Evolutionary conservation across 176 grass and related monocot species (phyloP).

Genomic region (Urochloa ruziziensis): DNA sequence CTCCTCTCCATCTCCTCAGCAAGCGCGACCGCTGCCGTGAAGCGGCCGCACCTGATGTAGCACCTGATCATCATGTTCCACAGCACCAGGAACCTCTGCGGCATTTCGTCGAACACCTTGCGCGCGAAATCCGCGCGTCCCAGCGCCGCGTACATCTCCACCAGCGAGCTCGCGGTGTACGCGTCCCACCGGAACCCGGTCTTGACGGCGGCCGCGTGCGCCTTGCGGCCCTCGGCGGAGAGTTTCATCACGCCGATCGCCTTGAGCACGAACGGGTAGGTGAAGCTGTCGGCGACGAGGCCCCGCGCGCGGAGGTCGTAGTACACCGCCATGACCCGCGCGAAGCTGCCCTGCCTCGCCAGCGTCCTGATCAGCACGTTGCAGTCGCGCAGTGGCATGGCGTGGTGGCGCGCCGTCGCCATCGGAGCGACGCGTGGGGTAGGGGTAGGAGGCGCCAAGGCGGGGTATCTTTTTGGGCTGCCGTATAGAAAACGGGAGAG

Average conservation of each 20-base stretch:
- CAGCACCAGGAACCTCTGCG: slow-evolving; percentile 24
- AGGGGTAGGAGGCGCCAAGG: slow-evolving; percentile 9
- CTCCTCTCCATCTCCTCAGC: slow-evolving; percentile 44
- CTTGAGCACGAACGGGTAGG: slow-evolving; percentile 66
- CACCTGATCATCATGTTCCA: slow-evolving; percentile 66
- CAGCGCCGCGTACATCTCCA: slow-evolving; percentile 56
- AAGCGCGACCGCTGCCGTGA: slow-evolving; percentile 31
- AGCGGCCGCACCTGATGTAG: slow-evolving; percentile 42
- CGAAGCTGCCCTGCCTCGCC: slow-evolving; percentile 34
- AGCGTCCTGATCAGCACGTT: slow-evolving; percentile 65
- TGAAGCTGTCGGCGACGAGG: slow-evolving; percentile 62
- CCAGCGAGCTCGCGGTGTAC: slow-evolving; percentile 53
- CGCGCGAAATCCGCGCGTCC: slow-evolving; percentile 18
- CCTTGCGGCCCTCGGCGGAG: slow-evolving; percentile 41
- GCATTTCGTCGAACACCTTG: slow-evolving; percentile 62
- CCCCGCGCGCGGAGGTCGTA: slow-evolving; percentile 44
- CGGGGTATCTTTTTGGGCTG: background rate
- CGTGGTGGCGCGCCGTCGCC: slow-evolving; percentile 20
- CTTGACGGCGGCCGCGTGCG: slow-evolving; percentile 39
- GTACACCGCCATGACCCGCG: slow-evolving; percentile 44
- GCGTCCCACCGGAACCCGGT: slow-evolving; percentile 51
- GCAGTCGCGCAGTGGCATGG: slow-evolving; percentile 46
- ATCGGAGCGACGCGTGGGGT: slow-evolving; percentile 34
- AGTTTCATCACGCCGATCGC: slow-evolving; percentile 51
- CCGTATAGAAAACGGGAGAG: slow-evolving; percentile 12